phyloP scores from a whole-genome alignment of 305 asterid genomes.

The Plantago coronopus region DNA sequence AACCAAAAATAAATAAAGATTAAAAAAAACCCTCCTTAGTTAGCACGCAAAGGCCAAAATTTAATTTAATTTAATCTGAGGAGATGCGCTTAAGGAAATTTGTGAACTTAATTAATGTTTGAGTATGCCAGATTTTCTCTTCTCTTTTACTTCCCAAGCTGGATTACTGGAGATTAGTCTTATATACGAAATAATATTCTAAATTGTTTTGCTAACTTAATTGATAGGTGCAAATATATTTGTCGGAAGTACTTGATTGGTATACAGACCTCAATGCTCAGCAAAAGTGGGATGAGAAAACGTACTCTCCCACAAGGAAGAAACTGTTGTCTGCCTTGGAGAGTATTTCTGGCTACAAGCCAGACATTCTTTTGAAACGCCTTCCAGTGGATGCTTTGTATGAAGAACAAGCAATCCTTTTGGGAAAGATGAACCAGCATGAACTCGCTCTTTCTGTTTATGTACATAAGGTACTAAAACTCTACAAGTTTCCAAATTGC shows the following conservation, averaged over 20 bases:
- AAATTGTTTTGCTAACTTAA: slow-evolving; percentile 17
- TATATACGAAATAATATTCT: not conserved
- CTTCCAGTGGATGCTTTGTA: slow-evolving; percentile 87
- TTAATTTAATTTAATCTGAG: not conserved
- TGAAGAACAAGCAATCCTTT: slow-evolving; percentile 89
- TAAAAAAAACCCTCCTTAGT: not conserved
- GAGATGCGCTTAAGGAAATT: slow-evolving; percentile 6
- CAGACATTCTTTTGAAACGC: slow-evolving; percentile 71
- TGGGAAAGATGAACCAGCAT: slow-evolving; percentile 95
- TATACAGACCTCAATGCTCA: slow-evolving; percentile 69
- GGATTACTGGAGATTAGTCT: slow-evolving; percentile 1
- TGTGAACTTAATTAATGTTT: slow-evolving; percentile 7
- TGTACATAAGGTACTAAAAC: slow-evolving; percentile 70
- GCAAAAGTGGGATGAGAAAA: slow-evolving; percentile 88
- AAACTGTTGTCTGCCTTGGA: slow-evolving; percentile 87
- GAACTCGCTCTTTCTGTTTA: slow-evolving; percentile 95
- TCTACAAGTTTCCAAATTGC: slow-evolving; percentile 1
- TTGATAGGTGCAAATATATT: slow-evolving; percentile 91
- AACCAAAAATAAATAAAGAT: too few relatives aligned
- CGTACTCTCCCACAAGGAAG: slow-evolving; percentile 78
- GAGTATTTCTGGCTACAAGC: slow-evolving; percentile 81
- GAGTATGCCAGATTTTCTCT: slow-evolving; percentile 8
- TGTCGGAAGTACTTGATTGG: slow-evolving; percentile 95
- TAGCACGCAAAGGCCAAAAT: not conserved
- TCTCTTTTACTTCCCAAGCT: not conserved